A percentile compares a stretch with the other conserved stretches of the same genome.
These are phyloP conservation scores for Fusarium chuoi DNA, from an alignment of 2,329 filamentous ascomycete species.

Conservation along the genomic window DNA sequence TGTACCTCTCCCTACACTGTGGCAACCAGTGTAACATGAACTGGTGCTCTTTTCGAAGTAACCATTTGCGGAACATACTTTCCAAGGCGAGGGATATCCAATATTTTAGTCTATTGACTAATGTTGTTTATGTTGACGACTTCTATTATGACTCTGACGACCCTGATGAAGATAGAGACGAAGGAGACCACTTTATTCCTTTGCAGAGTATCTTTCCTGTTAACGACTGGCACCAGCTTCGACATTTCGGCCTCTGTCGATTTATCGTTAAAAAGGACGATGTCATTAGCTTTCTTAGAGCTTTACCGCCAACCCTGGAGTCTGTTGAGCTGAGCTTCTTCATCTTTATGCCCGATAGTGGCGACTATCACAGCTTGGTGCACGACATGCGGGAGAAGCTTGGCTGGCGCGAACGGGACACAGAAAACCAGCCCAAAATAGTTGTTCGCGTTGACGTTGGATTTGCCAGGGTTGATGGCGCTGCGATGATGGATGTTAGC, in stretches of 20 bases:
- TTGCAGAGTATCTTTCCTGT: background rate
- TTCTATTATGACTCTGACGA: background rate
- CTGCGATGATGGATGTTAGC: background rate
- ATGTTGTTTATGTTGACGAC: background rate
- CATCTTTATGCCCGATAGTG: background rate
- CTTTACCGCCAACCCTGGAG: background rate
- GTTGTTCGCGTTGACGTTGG: background rate
- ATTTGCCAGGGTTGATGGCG: background rate
- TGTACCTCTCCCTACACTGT: slow-evolving; percentile 16
- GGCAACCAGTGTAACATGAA: background rate
- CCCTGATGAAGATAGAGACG: background rate
- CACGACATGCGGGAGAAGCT: background rate
- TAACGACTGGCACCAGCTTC: slow-evolving; percentile 2
- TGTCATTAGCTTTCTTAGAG: background rate
- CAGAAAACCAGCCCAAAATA: background rate
- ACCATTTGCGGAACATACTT: background rate
- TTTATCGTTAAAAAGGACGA: background rate
- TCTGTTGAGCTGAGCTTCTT: slow-evolving; percentile 2
- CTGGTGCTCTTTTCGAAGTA: slow-evolving; percentile 7
- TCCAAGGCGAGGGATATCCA: background rate
- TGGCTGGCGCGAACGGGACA: background rate
- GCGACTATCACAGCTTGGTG: background rate
- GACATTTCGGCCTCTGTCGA: background rate
- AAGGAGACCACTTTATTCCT: background rate
- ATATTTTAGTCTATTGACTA: background rate